A percentile compares a stretch with the other conserved stretches of the same genome.
These are phyloP conservation scores for Thuja plicata DNA, from an alignment of 83 land plant species.

Conservation along the genomic window DNA sequence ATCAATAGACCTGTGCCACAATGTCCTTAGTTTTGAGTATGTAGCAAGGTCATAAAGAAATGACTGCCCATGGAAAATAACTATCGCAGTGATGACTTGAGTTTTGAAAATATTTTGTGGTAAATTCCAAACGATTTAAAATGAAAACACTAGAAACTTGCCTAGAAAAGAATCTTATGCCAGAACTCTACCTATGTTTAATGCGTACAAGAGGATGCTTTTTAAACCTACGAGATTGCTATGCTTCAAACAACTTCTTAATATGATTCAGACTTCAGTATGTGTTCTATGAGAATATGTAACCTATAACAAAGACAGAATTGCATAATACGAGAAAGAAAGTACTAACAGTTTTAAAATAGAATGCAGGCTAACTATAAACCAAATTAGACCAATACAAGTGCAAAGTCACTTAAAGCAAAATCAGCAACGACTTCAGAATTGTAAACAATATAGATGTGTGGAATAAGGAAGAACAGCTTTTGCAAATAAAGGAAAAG, in stretches of 20 bases:
- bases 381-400: neutral
- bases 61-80: no score
- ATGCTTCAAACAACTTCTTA: neutral
- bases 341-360: no score
- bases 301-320: neutral
- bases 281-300: neutral
- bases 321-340: neutral
- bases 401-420: neutral
- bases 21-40: neutral
- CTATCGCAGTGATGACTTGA: no score
- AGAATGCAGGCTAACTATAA: neutral
- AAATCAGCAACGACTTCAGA: neutral
- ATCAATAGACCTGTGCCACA: constrained; percentile 28
- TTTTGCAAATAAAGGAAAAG: neutral
- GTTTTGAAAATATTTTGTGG: neutral
- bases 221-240: neutral
- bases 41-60: neutral
- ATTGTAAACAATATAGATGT: neutral
- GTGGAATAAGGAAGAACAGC: neutral
- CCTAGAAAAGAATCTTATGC: neutral
- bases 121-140: neutral
- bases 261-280: neutral
- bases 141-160: neutral
- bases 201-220: neutral
- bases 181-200: neutral